A percentile compares a stretch with the other conserved stretches of the same genome.
Evolutionary conservation across 495 filamentous ascomycete genomes (phyloP).

Genomic region (Bryoglossum gracile): DNA sequence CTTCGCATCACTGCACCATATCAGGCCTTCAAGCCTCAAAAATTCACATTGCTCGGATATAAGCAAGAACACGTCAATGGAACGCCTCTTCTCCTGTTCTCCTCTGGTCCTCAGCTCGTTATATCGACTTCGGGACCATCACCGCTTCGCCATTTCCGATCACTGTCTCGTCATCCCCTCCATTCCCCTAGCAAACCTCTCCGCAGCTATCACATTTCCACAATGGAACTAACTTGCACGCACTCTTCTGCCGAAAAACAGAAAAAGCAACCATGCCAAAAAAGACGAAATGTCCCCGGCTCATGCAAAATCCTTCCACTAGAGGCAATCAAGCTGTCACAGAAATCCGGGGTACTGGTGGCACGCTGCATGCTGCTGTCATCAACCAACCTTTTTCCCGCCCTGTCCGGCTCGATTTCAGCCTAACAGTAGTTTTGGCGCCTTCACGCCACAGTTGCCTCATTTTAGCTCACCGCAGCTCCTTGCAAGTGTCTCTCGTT

Average conservation of each 20-base stretch:
- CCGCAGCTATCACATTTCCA: neutral
- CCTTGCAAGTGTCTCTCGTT: no score
- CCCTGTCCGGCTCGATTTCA: no score
- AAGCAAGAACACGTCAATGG: neutral
- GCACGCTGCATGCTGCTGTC: neutral
- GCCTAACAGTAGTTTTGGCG: no score
- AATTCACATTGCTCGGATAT: neutral
- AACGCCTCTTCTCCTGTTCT: conserved; percentile 6
- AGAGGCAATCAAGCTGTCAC: conserved; percentile 19
- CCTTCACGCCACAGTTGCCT: no score
- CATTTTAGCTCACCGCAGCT: no score
- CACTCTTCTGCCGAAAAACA: no score
- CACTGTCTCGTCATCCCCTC: neutral
- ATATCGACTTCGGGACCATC: neutral
- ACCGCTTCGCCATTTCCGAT: neutral
- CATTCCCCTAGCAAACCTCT: neutral
- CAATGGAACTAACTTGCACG: neutral
- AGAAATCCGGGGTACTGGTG: conserved; percentile 22
- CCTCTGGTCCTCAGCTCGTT: neutral
- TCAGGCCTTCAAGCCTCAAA: neutral
- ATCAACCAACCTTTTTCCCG: no score
- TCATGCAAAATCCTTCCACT: neutral
- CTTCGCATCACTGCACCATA: neutral
- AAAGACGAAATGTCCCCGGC: neutral
- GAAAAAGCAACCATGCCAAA: neutral